Base-by-base conservation (phyloP, 2,329 filamentous ascomycete species). In the Trichophyton simii region DNA sequence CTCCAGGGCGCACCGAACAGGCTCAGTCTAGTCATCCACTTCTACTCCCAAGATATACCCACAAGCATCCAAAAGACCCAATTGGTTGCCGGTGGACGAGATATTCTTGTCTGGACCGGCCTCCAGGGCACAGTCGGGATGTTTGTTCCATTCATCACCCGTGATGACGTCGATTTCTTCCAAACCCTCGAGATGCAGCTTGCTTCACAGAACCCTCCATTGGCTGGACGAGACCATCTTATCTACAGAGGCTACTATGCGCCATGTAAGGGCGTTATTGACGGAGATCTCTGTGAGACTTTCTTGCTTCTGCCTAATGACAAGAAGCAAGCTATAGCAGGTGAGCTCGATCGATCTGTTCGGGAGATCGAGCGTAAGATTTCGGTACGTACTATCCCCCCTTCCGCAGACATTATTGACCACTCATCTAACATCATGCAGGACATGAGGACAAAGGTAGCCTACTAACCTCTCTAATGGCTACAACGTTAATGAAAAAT, bases 151-250 rank as follows among this genome's bases (percentile, higher is more conserved):
- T 97, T 99, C 71, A 79, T 91, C 55, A 87, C 86, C 65, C 87
- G 95, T 42, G 91, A 97, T 71, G 92, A 97, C 69, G 89, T 95
- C 58, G 94, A 97, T 73, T 97, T 99, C 77, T 99, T 99, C 83
- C 91, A 96, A 73, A 90, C 84, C 64, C 80, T 99, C 25, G 94
- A 99, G 76, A 86, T 88, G 70, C 89, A 95, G 70, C 81, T 99
- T 72, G 83, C 92, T 57, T 84, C 83, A 11, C 90, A 96, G 70
- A 91, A 96, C 70, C 82, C 91, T 41, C 92, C 92, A 6, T 78
- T 99, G 55, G 89, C 90, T 20, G 95, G 94, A 48, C 83, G 95
- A 66, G 95, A 99, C 73, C 94, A 99, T 74, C 79, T 99, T 54
- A 95, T 96, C 70, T 99, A 95, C 74, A 83, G 95, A 65, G 86